Evolutionary conservation across 768 basidiomycete species (phyloP).

Genomic region (Leccinum disarticulatum): DNA sequence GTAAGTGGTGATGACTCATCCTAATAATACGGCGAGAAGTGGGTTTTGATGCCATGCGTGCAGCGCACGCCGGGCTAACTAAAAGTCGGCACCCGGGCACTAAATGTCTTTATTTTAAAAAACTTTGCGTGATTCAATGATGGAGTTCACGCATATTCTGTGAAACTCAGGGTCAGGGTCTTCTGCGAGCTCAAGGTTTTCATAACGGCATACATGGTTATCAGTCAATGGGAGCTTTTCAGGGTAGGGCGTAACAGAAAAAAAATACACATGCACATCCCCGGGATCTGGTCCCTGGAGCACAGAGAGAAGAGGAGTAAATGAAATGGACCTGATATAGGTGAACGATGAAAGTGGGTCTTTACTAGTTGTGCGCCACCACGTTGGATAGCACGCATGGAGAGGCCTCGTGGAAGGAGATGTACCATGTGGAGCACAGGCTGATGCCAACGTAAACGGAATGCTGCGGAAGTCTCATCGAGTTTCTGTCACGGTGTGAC

Average conservation of each 20-base stretch:
- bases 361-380: neutral
- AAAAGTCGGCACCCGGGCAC: neutral
- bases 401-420: neutral
- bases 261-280: neutral
- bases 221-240: neutral
- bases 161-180: constrained; percentile 22
- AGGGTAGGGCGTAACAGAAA: constrained; percentile 1
- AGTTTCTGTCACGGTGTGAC: constrained; percentile 10
- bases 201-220: constrained; percentile 4
- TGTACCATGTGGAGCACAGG: neutral
- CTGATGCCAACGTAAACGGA: constrained; percentile 16
- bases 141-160: neutral
- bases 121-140: neutral
- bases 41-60: constrained; percentile 17
- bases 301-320: neutral
- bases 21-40: neutral
- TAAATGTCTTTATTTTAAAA: neutral
- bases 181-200: constrained; percentile 14
- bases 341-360: neutral
- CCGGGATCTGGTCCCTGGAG: neutral
- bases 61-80: constrained; percentile 4
- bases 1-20: neutral
- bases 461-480: constrained; percentile 10
- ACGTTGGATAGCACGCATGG: neutral
- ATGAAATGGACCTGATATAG: neutral